Evolutionary conservation across 805 yeast species (phyloP).

Genomic region (Wickerhamiella azymoides): DNA sequence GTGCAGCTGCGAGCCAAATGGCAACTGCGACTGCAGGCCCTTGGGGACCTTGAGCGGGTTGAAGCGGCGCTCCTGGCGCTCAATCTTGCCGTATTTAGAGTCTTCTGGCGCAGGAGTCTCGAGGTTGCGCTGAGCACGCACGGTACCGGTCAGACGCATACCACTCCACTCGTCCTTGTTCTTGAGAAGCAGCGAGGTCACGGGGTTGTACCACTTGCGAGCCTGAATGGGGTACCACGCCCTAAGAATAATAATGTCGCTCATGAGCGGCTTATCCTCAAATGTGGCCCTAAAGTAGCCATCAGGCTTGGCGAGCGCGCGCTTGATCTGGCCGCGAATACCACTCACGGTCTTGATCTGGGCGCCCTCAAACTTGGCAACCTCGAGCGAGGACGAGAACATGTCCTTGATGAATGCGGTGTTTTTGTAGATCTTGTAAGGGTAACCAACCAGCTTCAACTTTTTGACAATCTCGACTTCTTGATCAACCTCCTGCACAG

Average conservation of each 20-base stretch:
- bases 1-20: slow-evolving; percentile 83
- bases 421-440: slow-evolving; percentile 83
- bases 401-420: slow-evolving; percentile 96
- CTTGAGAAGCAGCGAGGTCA: slow-evolving; percentile 66
- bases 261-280: slow-evolving; percentile 82
- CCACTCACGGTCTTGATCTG: slow-evolving; percentile 94
- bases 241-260: slow-evolving; percentile 72
- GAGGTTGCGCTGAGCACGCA: slow-evolving; percentile 60
- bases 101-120: slow-evolving; percentile 47
- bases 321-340: slow-evolving; percentile 90
- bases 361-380: slow-evolving; percentile 97
- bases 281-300: slow-evolving; percentile 94
- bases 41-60: slow-evolving; percentile 80
- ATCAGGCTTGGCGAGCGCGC: slow-evolving; percentile 87
- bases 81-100: slow-evolving; percentile 53
- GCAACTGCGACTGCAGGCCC: slow-evolving; percentile 58
- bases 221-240: slow-evolving; percentile 96
- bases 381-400: slow-evolving; percentile 86
- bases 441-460: slow-evolving; percentile 87
- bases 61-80: slow-evolving; percentile 72
- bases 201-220: slow-evolving; percentile 88
- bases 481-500: slow-evolving; percentile 82
- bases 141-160: slow-evolving; percentile 88
- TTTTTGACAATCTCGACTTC: slow-evolving; percentile 89
- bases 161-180: slow-evolving; percentile 89